Evolutionary conservation across 106 monocot genomes (phyloP).

Genomic region (Allium cepa): DNA sequence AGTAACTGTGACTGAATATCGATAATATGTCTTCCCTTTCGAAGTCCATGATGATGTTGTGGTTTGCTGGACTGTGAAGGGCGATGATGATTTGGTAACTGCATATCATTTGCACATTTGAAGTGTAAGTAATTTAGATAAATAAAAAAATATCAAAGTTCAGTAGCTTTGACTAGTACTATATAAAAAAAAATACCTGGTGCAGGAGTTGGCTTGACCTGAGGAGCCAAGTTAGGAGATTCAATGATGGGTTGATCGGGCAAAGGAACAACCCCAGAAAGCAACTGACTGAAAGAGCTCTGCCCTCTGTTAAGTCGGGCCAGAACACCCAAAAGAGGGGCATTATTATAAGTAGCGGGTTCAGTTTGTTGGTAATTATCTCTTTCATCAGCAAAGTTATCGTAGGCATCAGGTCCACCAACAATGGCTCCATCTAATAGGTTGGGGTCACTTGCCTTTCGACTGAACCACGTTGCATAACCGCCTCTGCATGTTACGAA

Average conservation of each 20-base stretch:
- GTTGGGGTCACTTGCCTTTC: slow-evolving; percentile 67
- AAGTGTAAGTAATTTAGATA: background rate
- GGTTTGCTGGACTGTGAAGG: slow-evolving; percentile 39
- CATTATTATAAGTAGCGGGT: slow-evolving; percentile 86
- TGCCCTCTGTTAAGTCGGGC: slow-evolving; percentile 66
- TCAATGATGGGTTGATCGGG: slow-evolving; percentile 1
- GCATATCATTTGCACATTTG: background rate
- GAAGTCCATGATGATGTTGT: slow-evolving; percentile 46
- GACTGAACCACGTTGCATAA: slow-evolving; percentile 62
- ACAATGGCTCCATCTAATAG: slow-evolving; percentile 85
- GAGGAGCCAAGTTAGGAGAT: slow-evolving; percentile 1
- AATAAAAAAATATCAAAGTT: background rate
- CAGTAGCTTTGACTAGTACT: background rate
- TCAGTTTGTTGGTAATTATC: slow-evolving; percentile 92
- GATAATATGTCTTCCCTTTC: slow-evolving; percentile 34
- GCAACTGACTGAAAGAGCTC: slow-evolving; percentile 36
- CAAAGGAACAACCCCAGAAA: slow-evolving; percentile 20
- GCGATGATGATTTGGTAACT: slow-evolving; percentile 23
- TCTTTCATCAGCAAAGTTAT: slow-evolving; percentile 81
- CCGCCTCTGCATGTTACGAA: slow-evolving; percentile 85
- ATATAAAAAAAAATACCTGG: slow-evolving; percentile 14
- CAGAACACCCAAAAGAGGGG: slow-evolving; percentile 79
- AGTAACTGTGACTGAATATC: slow-evolving; percentile 48
- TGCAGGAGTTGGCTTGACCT: slow-evolving; percentile 20
- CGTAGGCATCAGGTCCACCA: slow-evolving; percentile 82